phyloP scores from a whole-genome alignment of 2,329 filamentous ascomycete species.

The Anthostomella pinea region DNA sequence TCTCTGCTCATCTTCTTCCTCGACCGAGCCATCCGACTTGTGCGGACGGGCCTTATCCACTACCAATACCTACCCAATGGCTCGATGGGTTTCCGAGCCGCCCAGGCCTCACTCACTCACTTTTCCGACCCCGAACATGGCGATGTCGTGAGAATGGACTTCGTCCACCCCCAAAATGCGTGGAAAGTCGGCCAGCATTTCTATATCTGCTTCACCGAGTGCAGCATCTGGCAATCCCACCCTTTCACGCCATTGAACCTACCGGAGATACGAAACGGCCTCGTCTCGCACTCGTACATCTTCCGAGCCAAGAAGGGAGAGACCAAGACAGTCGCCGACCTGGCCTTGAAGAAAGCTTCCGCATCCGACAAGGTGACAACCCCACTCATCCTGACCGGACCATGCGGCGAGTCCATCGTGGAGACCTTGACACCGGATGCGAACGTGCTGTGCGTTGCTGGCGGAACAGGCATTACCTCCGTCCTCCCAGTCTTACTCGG shows the following conservation, averaged over 20 bases:
- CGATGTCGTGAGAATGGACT: slow-evolving; percentile 64
- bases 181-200: slow-evolving; percentile 72
- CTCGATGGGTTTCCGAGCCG: slow-evolving; percentile 53
- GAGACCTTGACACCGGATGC: slow-evolving; percentile 39
- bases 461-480: slow-evolving; percentile 58
- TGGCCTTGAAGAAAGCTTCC: slow-evolving; percentile 39
- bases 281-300: slow-evolving; percentile 53
- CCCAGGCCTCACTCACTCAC: slow-evolving; percentile 46
- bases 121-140: slow-evolving; percentile 57
- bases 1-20: slow-evolving; percentile 62
- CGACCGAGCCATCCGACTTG: slow-evolving; percentile 58
- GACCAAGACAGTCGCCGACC: slow-evolving; percentile 51
- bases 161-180: slow-evolving; percentile 56
- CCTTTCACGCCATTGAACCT: slow-evolving; percentile 64
- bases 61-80: slow-evolving; percentile 46
- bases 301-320: slow-evolving; percentile 58
- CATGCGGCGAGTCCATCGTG: slow-evolving; percentile 56
- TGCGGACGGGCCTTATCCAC: slow-evolving; percentile 60
- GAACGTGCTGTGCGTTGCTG: slow-evolving; percentile 53
- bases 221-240: slow-evolving; percentile 69
- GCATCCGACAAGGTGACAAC: slow-evolving; percentile 37
- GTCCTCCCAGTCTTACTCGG: slow-evolving; percentile 50
- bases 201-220: slow-evolving; percentile 64
- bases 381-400: slow-evolving; percentile 58
- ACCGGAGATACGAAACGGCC: slow-evolving; percentile 40